These are phyloP conservation scores for Mortierella claussenii DNA, from an alignment of 192 early-diverging fungal genomes.

Conservation along the genomic window DNA sequence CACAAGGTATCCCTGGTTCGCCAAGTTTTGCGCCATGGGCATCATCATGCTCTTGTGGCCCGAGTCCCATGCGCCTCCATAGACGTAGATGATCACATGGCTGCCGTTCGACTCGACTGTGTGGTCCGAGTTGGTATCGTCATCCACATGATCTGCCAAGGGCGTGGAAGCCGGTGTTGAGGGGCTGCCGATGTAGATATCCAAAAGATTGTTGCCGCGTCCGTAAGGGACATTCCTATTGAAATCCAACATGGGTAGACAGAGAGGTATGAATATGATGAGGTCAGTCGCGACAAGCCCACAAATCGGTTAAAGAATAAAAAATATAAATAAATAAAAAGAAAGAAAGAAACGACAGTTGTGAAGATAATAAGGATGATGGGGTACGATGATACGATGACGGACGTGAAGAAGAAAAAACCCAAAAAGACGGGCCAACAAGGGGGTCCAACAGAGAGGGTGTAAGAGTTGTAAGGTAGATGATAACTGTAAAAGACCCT, in stretches of 20 bases:
- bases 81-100: constrained; percentile 47
- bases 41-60: constrained; percentile 56
- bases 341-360: not conserved
- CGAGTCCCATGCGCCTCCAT: constrained; percentile 50
- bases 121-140: constrained; percentile 44
- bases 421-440: not conserved
- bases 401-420: constrained; percentile 5
- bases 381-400: too few relatives aligned
- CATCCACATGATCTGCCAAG: constrained; percentile 9
- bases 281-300: too few relatives aligned
- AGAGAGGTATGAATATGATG: too few relatives aligned
- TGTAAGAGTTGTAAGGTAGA: too few relatives aligned
- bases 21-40: constrained; percentile 59
- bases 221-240: constrained; percentile 44
- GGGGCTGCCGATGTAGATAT: constrained; percentile 36
- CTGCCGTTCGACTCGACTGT: constrained; percentile 50
- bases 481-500: too few relatives aligned
- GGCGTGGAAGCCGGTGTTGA: constrained; percentile 1
- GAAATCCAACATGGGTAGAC: not conserved
- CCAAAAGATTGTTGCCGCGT: constrained; percentile 32
- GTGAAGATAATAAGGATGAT: not conserved
- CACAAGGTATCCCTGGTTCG: constrained; percentile 58
- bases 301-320: too few relatives aligned
- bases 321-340: too few relatives aligned
- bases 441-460: too few relatives aligned